Base-by-base conservation (phyloP, 805 yeast genomes). In the Starmerella tilneyi region DNA sequence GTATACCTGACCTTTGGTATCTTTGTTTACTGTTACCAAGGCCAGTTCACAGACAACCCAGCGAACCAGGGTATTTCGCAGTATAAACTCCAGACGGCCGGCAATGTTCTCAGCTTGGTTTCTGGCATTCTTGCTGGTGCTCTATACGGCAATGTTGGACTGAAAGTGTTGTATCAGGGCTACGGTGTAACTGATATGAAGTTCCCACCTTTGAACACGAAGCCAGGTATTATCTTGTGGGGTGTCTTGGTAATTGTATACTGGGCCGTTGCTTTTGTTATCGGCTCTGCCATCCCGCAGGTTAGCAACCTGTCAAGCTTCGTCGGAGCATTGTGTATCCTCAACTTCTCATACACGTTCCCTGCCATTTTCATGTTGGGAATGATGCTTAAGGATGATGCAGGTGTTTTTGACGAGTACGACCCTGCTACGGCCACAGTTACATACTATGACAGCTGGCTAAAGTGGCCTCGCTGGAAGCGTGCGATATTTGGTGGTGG, bases 261-360 rank as follows among this genome's bases (percentile, higher is more conserved):
- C 62, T 69, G 72, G 72, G 71, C 63, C 9, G 50, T 66, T 35
- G 72, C 72, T 3, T 69, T 59, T 50, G 59, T 68, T 27, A 55
- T 69, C 49, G 73, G 70, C 28, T 62, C 70, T 34, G 72, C 72
- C 22, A 67, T 69, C 48, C 73, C 73, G 41, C 63, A 66, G 48
- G 64, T 69, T 57, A 58, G 65, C 15, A 59, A 66, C 15, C 52
- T 69, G 41, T 63, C 65, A 17, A 48, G 63, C 13, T 56, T 69
- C 17, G 62, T 69, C 27, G 73, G 72, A 44, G 66, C 72, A 7
- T 56, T 69, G 50, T 69, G 73, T 52, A 69, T 68, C 43, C 58
- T 69, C 50, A 70, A 69, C 53, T 69, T 69, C 62, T 63, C 71
- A 35, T 69, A 69, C 59, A 69, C 72, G 12, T 62, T 69, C 60